These are phyloP conservation scores for Paracamarosporium sp. DNA, from an alignment of 2,329 filamentous ascomycete species.

Conservation along the genomic window DNA sequence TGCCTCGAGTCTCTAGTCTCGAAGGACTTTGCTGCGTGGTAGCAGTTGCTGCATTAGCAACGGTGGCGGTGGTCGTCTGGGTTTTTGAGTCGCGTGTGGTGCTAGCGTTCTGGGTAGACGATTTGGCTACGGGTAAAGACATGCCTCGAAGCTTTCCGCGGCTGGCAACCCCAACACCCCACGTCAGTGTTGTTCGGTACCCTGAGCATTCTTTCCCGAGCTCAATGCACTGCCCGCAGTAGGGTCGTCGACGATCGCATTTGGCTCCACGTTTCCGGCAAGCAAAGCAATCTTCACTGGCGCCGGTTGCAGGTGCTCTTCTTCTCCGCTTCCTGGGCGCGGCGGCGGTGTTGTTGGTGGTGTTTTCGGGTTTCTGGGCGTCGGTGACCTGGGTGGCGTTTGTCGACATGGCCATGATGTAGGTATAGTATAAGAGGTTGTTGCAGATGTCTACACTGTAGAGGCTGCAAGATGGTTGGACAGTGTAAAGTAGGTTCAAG, in stretches of 20 bases:
- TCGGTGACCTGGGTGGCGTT: conserved; percentile 40
- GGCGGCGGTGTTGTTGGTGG: conserved; percentile 35
- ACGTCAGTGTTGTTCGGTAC: conserved; percentile 96
- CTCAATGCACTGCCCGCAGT: conserved; percentile 93
- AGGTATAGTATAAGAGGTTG: conserved; percentile 25
- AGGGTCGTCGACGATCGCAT: conserved; percentile 90
- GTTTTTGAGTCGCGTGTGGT: conserved; percentile 36
- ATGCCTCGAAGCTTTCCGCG: conserved; percentile 92
- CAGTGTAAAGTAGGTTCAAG: conserved; percentile 8
- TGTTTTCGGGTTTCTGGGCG: conserved; percentile 39
- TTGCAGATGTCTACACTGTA: conserved; percentile 32
- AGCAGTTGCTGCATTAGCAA: conserved; percentile 22
- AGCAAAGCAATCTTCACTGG: conserved; percentile 92
- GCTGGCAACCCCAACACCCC: conserved; percentile 94
- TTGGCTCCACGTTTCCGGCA: conserved; percentile 83
- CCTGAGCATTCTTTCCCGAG: conserved; percentile 91
- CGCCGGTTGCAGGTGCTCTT: conserved; percentile 86
- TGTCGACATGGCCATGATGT: conserved; percentile 43
- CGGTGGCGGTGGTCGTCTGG: conserved; percentile 32
- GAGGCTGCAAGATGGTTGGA: conserved; percentile 40
- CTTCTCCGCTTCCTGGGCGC: conserved; percentile 73
- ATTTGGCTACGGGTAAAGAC: conserved; percentile 70
- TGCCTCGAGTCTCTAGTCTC: conserved; percentile 35
- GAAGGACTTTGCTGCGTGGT: conserved; percentile 32
- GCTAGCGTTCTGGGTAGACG: conserved; percentile 35